Evolutionary conservation across 495 filamentous ascomycete species (phyloP).

Genomic region (Xylaria venustula): DNA sequence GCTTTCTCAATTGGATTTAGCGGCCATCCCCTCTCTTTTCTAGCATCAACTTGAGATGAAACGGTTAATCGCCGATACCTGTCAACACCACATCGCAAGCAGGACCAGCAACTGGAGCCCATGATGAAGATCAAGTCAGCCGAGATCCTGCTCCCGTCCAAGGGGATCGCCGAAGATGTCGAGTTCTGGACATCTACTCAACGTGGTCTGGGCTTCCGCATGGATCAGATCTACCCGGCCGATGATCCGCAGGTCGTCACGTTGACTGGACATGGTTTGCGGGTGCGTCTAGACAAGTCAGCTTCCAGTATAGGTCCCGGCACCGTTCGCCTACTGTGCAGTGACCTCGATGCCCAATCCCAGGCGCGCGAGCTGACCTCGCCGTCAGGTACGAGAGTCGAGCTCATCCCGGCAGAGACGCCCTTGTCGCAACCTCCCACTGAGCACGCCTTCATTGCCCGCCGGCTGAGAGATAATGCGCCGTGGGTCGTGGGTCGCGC

Average conservation of each 20-base stretch:
- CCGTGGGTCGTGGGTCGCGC: slow-evolving; percentile 12
- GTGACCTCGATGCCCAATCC: neutral
- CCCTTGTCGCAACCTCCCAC: slow-evolving; percentile 7
- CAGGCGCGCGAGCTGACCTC: slow-evolving; percentile 1
- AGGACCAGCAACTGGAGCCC: neutral
- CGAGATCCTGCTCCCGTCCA: slow-evolving; percentile 11
- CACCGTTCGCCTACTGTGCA: slow-evolving; percentile 6
- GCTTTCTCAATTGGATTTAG: neutral
- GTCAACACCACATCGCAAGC: neutral
- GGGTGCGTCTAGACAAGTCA: slow-evolving; percentile 6
- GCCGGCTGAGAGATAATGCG: slow-evolving; percentile 8
- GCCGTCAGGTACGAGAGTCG: slow-evolving; percentile 7
- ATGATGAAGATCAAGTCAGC: slow-evolving; percentile 5
- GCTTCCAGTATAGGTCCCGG: neutral
- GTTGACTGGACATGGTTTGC: slow-evolving; percentile 7
- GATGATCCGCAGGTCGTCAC: slow-evolving; percentile 9
- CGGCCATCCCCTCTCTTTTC: neutral
- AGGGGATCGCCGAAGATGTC: slow-evolving; percentile 12
- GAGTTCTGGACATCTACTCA: slow-evolving; percentile 8
- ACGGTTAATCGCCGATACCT: neutral
- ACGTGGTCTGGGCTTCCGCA: slow-evolving; percentile 7
- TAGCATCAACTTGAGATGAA: neutral
- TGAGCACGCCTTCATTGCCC: slow-evolving; percentile 6
- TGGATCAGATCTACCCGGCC: slow-evolving; percentile 10
- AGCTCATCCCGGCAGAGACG: neutral